Base-by-base conservation (phyloP, 306 rosid species). In the Cicer judaicum region DNA sequence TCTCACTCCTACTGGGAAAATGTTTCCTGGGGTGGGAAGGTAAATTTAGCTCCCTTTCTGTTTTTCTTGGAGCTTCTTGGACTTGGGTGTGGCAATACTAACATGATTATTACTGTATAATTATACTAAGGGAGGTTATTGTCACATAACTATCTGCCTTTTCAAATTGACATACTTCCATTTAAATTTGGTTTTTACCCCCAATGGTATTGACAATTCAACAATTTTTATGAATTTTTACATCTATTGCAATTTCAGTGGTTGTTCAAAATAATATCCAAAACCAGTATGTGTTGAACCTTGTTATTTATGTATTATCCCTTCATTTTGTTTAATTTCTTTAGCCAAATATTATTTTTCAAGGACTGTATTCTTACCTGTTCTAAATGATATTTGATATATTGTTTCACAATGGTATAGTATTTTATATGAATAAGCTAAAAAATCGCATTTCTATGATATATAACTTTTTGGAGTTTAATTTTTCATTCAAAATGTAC, bases 11-110 rank as follows among this genome's bases (percentile, higher is more conserved):
- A 73, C 81, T 61, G 98, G 97, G 62, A 91, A 91, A 84, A 91
- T 93, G 98, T 91, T 93, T 82, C 98, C 98, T 61, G 72, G 82
- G 12, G 75, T 89, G 39, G 98, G 98, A 80, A 93, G 98, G 98
- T 93, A 89, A 74, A 70, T 61, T 68, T 16, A 24, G 38, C 41
- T 6, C 46, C 69, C 9, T 24, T 72, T 74, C 46, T 50, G 13
- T 69, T 7, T 65, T 70, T 62, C 44, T 77, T 44, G 5, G 39
- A 72, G 67, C 55, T 52, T 70, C 47, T 62, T 69, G 55, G 38
- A 43, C 59, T 67, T 74, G 56, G 7, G 13, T 44, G 59, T 71
- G 47, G 2, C 40, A 61, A 29, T 70, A 56, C 36, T 38, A 57
- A 53, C 48, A 47, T 68, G 56, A 56, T 68, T 40, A 19, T 57